Conservation (phyloP, 805 yeast species). For the Metschnikowia cerradonensis region DNA sequence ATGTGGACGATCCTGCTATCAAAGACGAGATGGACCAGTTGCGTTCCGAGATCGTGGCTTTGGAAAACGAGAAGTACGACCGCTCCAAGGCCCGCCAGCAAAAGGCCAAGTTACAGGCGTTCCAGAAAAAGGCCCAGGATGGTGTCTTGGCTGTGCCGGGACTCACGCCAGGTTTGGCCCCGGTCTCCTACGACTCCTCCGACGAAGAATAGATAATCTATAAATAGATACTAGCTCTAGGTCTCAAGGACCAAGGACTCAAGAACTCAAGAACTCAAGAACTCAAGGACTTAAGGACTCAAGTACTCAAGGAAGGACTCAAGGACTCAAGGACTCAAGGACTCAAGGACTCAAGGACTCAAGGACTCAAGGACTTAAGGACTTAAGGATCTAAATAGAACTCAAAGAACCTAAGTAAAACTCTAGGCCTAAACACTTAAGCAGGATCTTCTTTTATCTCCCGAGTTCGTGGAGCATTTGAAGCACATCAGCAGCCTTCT, state of each 20-base stretch:
- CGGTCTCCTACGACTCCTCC: conserved; percentile 50
- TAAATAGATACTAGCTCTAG: no score
- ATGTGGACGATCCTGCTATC: conserved; percentile 30
- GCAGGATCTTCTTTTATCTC: conserved; percentile 1
- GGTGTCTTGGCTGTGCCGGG: conserved; percentile 54
- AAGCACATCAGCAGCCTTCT: conserved; percentile 72
- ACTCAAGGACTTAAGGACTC: no score
- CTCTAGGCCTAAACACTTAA: no score
- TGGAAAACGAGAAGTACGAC: conserved; percentile 21
- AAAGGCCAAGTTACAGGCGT: conserved; percentile 20
- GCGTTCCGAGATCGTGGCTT: conserved; percentile 25
- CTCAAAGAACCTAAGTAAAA: no score
- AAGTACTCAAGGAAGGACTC: no score
- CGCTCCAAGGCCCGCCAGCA: conserved; percentile 23
- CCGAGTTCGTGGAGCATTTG: conserved; percentile 63
- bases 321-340: no score
- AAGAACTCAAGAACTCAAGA: no score
- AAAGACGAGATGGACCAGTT: conserved; percentile 29
- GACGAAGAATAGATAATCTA: conserved; percentile 18
- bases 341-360: no score
- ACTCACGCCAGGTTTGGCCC: conserved; percentile 82
- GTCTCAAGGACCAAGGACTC: no score
- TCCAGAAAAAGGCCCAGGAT: conserved; percentile 38
- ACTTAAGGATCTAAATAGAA: no score
- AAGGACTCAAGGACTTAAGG: no score